A percentile compares a stretch with the other conserved stretches of the same genome.
phyloP scores from a whole-genome alignment of 2,329 filamentous ascomycete genomes.

The Furcasterigmium sp. region DNA sequence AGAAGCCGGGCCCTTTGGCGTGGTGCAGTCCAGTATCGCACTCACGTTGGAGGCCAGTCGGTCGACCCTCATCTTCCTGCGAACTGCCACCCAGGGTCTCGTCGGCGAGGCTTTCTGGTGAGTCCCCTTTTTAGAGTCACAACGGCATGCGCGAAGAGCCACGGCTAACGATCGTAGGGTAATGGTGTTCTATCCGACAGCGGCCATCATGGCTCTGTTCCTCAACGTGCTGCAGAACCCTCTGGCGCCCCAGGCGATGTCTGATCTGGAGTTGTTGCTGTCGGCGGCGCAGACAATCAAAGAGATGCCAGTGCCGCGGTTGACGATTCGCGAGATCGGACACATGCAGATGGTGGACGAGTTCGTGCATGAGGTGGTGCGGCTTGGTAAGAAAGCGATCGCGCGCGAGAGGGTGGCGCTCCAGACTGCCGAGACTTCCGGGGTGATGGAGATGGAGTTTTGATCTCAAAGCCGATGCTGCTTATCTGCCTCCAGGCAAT shows the following conservation, averaged over 20 bases:
- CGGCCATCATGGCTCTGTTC: constrained; percentile 48
- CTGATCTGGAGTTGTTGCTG: constrained; percentile 41
- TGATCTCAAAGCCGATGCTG: too few relatives aligned
- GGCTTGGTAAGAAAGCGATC: constrained; percentile 37
- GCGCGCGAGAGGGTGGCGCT: too few relatives aligned
- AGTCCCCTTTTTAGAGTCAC: constrained; percentile 8
- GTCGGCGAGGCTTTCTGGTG: constrained; percentile 45
- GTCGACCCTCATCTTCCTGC: constrained; percentile 45
- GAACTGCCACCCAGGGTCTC: constrained; percentile 33
- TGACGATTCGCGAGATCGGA: constrained; percentile 27
- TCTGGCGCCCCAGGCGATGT: constrained; percentile 29
- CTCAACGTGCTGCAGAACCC: constrained; percentile 48
- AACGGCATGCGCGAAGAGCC: not conserved
- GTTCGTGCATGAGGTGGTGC: constrained; percentile 37
- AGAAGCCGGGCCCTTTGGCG: not conserved
- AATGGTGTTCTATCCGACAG: constrained; percentile 52
- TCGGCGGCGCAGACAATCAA: constrained; percentile 37
- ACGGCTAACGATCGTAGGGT: constrained; percentile 28
- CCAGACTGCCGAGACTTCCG: too few relatives aligned
- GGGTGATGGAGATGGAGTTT: too few relatives aligned
- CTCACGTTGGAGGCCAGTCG: constrained; percentile 51
- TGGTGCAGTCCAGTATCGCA: constrained; percentile 38
- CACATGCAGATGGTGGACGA: constrained; percentile 34
- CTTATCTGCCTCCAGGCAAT: too few relatives aligned
- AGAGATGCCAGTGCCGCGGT: constrained; percentile 22